Evolutionary conservation across 192 early-diverging fungal genomes (phyloP), one percentile per base, ranked within the genome.

Genomic region (Linnemannia exigua): DNA sequence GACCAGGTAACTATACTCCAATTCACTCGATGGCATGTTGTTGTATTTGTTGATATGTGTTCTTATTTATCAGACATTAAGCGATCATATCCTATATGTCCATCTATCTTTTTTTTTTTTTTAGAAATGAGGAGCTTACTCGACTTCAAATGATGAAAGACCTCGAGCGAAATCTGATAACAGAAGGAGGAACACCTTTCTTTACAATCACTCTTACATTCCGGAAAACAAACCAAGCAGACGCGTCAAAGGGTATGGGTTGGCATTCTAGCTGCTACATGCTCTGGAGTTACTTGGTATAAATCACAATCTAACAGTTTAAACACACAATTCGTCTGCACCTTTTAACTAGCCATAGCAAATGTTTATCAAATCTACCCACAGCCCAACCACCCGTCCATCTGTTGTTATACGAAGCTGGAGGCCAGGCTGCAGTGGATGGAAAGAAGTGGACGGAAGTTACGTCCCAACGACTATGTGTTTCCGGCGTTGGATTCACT

Each of bases 71-170:
- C n/a, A n/a, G n/a, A n/a, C n/a, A n/a, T n/a, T n/a, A n/a, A n/a
- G n/a, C n/a, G n/a, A n/a, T n/a, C n/a, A n/a, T n/a, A n/a, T n/a
- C n/a, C n/a, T n/a, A n/a, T n/a, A n/a, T n/a, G n/a, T n/a, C n/a
- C n/a, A n/a, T n/a, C n/a, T n/a, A n/a, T n/a, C 5, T n/a, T 54
- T 54, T 17, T 54, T 7, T 8, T 22, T 1, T 5, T 47, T 52
- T 7, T 52, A 80, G 79, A 51, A 80, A 80, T 22, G 79, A 80
- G 19, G 79, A 80, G 41, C 46, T 74, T 31, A 33, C 20, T 35
- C 37, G 46, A 8, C 47, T 50, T n/a, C 19, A 44, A 68, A n/a
- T n/a, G n/a, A 72, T 71, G 19, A 74, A 51, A 5, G 72, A 74
- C 19, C 16, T 74, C 12, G 52, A 74, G n/a, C 38, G 38, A 17